Percentiles rank a stretch among this genome's conserved stretches.
Conservation (phyloP, 2,329 filamentous ascomycete genomes). For the Hymenoscyphus repandus region DNA sequence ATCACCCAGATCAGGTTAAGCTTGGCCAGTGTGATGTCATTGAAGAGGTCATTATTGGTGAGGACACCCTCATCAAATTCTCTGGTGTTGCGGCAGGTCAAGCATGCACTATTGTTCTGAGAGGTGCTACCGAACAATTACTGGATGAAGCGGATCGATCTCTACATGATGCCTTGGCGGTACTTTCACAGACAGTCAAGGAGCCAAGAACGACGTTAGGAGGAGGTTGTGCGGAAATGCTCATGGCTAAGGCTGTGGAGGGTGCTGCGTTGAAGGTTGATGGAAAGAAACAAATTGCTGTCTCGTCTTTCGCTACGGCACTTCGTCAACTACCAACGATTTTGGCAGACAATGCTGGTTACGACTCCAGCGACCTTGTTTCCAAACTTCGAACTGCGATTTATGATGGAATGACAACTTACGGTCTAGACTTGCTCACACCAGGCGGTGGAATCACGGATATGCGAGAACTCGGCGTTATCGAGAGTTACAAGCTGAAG, state of each 20-base stretch:
- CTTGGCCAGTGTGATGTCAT: conserved; percentile 92
- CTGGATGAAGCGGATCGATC: conserved; percentile 95
- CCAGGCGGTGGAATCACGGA: conserved; percentile 90
- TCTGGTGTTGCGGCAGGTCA: conserved; percentile 90
- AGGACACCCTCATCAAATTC: conserved; percentile 96
- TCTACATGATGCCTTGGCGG: conserved; percentile 90
- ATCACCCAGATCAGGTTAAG: conserved; percentile 96
- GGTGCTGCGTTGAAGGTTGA: conserved; percentile 88
- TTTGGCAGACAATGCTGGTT: conserved; percentile 91
- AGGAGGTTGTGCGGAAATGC: conserved; percentile 95
- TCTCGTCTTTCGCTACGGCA: conserved; percentile 82
- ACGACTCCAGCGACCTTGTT: conserved; percentile 92
- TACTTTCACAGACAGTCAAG: conserved; percentile 92
- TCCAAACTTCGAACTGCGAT: conserved; percentile 87
- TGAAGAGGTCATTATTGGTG: conserved; percentile 96
- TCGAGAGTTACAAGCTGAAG: conserved; percentile 99
- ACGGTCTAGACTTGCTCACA: conserved; percentile 81
- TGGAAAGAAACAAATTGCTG: conserved; percentile 93
- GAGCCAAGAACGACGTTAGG: conserved; percentile 92
- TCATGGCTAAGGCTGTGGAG: conserved; percentile 98
- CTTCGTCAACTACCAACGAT: conserved; percentile 93
- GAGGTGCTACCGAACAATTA: conserved; percentile 93
- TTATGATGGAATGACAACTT: conserved; percentile 89
- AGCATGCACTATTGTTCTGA: conserved; percentile 94
- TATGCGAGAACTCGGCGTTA: conserved; percentile 91